Evolutionary conservation across 2,329 filamentous ascomycete species (phyloP), one percentile per base, ranked within the genome.

Genomic region (Aspergillus melleus): DNA sequence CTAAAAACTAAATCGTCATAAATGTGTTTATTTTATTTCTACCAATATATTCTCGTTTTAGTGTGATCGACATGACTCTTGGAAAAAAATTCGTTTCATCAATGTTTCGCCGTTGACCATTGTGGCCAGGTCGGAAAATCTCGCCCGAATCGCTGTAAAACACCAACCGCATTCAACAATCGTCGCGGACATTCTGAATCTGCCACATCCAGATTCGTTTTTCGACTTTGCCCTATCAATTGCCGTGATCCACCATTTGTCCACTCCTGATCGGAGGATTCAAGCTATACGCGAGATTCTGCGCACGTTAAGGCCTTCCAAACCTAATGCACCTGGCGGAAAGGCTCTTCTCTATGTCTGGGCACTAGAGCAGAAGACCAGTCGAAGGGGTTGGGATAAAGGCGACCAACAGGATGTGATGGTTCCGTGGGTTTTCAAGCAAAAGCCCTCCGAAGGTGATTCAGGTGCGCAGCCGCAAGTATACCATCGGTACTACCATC

Each of bases 151-250:
- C 66, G 87, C 87, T 19, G 73, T 75, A 47, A 77, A 83, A 55
- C 83, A 85, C 65, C 76, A 83, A 59, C 85, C 85, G 8, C 88
- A 90, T 67, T 84, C 89, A 62, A 86, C 89, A 19, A 75, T 92
- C 32, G 87, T 96, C 46, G 93, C 93, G 39, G 94, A 98, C 74
- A 89, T 88, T 53, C 83, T 98, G 9, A 82, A 83, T n/a, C 83
- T 97, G 20, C 95, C 95, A 4, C 94, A 96, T 74, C 90, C 86
- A 11, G 60, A 73, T 63, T 70, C 68, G 19, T 67, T 60, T 69
- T 90, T 90, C 72, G 94, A 98, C 76, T 98, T 98, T 74, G 92
- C 87, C 59, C 95, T 98, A 66, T 95, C 90, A 70, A 93, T 99
- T 70, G 95, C 95, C 52, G 95, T 98, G 11, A 82, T 98, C 32